Percentiles rank a stretch among this genome's conserved stretches.
These are phyloP conservation scores for Trametes villosa DNA, from an alignment of 768 basidiomycete genomes.

Conservation along the genomic window DNA sequence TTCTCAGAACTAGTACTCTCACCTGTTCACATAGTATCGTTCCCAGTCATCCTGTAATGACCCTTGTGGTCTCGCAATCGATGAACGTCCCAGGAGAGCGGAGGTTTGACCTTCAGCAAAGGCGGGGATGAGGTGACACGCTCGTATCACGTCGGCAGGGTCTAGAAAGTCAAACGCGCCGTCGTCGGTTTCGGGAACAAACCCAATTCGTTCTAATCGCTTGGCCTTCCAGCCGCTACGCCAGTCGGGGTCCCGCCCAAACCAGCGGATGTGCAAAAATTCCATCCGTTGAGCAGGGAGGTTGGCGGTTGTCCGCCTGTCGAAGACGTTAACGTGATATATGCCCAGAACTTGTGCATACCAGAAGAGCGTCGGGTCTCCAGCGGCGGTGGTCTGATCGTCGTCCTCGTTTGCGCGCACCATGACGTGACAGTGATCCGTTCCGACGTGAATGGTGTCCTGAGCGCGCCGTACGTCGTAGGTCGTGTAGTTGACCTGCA, in stretches of 20 bases:
- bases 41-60: slow-evolving; percentile 26
- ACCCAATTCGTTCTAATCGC: slow-evolving; percentile 44
- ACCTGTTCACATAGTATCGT: slow-evolving; percentile 34
- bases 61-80: neutral
- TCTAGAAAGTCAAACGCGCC: slow-evolving; percentile 51
- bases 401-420: slow-evolving; percentile 17
- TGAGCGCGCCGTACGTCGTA: slow-evolving; percentile 47
- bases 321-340: slow-evolving; percentile 37
- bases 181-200: slow-evolving; percentile 22
- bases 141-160: slow-evolving; percentile 44
- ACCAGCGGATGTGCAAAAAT: slow-evolving; percentile 47
- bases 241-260: slow-evolving; percentile 35
- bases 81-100: slow-evolving; percentile 2
- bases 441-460: slow-evolving; percentile 45
- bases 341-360: slow-evolving; percentile 36
- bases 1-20: slow-evolving; percentile 7
- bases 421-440: slow-evolving; percentile 39
- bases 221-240: slow-evolving; percentile 30
- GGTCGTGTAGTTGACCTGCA: slow-evolving; percentile 45
- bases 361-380: slow-evolving; percentile 20
- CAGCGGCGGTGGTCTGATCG: neutral
- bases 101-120: slow-evolving; percentile 35
- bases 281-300: slow-evolving; percentile 25
- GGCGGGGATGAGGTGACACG: slow-evolving; percentile 47
- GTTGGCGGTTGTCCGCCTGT: slow-evolving; percentile 20